These are phyloP conservation scores for Cytospora leucostoma DNA, from an alignment of 2,329 filamentous ascomycete genomes.

Conservation along the genomic window DNA sequence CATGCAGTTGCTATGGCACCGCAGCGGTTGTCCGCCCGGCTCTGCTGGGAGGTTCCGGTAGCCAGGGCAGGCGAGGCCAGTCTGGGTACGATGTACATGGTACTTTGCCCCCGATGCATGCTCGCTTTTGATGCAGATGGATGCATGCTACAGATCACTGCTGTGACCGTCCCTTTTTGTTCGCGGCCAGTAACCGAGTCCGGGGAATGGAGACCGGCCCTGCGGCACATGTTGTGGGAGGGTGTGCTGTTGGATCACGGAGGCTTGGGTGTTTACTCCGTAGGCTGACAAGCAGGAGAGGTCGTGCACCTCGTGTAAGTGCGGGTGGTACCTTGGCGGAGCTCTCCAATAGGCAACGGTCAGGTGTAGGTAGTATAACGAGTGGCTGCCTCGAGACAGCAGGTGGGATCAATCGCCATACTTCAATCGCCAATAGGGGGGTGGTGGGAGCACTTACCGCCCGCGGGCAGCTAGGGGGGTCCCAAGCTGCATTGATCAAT, in stretches of 20 bases:
- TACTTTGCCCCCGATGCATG: slow-evolving; percentile 1
- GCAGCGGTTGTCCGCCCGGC: background rate
- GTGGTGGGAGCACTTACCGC: background rate
- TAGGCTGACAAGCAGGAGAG: background rate
- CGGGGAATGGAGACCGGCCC: slow-evolving; percentile 12
- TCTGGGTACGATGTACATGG: background rate
- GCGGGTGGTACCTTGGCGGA: background rate
- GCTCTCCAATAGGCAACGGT: background rate
- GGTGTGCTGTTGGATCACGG: background rate
- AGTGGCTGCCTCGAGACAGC: background rate
- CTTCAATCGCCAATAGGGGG: background rate
- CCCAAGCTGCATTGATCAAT: slow-evolving; percentile 6
- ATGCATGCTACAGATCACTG: background rate
- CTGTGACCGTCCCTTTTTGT: background rate
- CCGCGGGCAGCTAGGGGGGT: slow-evolving; percentile 9
- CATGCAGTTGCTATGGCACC: background rate
- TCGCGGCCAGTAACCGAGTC: slow-evolving; percentile 10
- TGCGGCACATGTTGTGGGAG: slow-evolving; percentile 12
- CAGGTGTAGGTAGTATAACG: background rate
- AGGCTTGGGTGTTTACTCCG: background rate
- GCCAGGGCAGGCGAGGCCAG: no score
- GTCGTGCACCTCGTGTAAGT: background rate
- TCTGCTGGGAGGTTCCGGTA: background rate
- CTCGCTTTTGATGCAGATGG: slow-evolving; percentile 9
- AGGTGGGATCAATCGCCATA: background rate